A percentile compares a stretch with the other conserved stretches of the same genome.
These are phyloP conservation scores for Aspergillus persii DNA, from an alignment of 2,329 filamentous ascomycete genomes.

Conservation along the genomic window DNA sequence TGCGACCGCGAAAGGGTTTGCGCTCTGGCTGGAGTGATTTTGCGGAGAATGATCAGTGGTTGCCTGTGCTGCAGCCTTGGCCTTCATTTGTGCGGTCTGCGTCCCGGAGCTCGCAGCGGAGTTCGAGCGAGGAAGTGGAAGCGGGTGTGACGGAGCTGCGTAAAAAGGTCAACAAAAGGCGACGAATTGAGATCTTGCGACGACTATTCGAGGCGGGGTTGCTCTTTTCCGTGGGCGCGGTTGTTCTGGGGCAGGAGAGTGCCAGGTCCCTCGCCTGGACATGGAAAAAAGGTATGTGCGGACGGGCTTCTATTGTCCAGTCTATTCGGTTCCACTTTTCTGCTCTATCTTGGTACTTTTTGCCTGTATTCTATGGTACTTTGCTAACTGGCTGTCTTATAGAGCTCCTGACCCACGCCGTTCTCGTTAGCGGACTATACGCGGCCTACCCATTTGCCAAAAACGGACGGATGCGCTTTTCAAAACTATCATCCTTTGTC, in stretches of 20 bases:
- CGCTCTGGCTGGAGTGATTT: constrained; percentile 38
- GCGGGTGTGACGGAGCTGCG: constrained; percentile 21
- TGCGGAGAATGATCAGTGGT: constrained; percentile 26
- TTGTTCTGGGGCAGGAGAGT: constrained; percentile 38
- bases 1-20: constrained; percentile 74
- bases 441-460: constrained; percentile 54
- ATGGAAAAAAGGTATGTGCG: constrained; percentile 40
- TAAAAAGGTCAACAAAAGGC: constrained; percentile 30
- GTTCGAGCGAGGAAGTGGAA: constrained; percentile 31
- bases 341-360: background rate
- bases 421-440: constrained; percentile 35
- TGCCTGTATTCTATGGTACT: background rate
- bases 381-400: constrained; percentile 13
- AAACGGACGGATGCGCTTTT: constrained; percentile 27
- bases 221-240: constrained; percentile 51
- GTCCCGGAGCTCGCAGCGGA: constrained; percentile 28
- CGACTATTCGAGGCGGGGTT: constrained; percentile 55
- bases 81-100: constrained; percentile 30
- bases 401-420: constrained; percentile 36
- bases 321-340: background rate
- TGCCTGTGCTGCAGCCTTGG: constrained; percentile 31
- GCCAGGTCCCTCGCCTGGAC: constrained; percentile 31
- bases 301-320: background rate
- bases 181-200: constrained; percentile 43
- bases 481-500: constrained; percentile 49